Conservation (phyloP, 1,284 basidiomycete species). For the Melampsora abietis-canadensis region DNA sequence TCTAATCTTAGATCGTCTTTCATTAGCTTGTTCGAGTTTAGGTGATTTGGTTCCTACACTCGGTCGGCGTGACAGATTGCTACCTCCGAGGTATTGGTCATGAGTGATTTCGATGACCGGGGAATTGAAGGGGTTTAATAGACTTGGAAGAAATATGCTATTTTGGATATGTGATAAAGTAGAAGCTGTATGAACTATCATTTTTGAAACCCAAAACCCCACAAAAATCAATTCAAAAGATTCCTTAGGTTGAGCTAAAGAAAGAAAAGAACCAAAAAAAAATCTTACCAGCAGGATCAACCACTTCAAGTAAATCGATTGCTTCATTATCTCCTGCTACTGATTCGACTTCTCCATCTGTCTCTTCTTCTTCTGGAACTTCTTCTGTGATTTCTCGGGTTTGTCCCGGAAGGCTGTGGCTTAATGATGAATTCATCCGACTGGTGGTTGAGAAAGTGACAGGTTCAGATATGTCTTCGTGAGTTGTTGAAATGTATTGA, state of each 20-base stretch:
- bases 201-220: not conserved
- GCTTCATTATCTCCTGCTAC: not conserved
- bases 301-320: constrained; percentile 20
- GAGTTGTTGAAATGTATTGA: too few relatives aligned
- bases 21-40: not conserved
- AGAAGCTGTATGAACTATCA: constrained; percentile 26
- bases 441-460: too few relatives aligned
- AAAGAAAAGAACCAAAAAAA: not conserved
- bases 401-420: too few relatives aligned
- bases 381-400: too few relatives aligned
- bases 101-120: constrained; percentile 5
- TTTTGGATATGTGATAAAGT: constrained; percentile 41
- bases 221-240: not conserved
- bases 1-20: not conserved
- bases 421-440: too few relatives aligned
- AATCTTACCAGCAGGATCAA: constrained; percentile 35
- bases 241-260: not conserved
- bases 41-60: not conserved
- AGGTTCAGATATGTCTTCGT: too few relatives aligned
- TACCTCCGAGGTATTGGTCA: not conserved
- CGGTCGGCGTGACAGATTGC: not conserved
- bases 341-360: not conserved
- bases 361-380: not conserved
- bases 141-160: constrained; percentile 13
- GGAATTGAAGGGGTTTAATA: constrained; percentile 12